Conservation (phyloP, 495 filamentous ascomycete species). For the Penicillium steckii region DNA sequence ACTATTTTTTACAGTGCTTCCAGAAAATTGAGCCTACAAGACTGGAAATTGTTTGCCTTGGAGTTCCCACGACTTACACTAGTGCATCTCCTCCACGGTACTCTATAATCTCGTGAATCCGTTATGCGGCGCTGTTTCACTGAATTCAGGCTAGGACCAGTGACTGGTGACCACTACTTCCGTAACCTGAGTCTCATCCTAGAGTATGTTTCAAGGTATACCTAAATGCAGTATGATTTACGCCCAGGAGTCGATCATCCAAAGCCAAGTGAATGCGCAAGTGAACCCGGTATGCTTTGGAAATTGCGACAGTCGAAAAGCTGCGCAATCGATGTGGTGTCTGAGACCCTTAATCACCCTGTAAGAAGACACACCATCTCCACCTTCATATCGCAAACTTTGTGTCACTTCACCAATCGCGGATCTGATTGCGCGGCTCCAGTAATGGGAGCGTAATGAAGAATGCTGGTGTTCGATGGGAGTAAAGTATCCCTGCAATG, state of each 20-base stretch:
- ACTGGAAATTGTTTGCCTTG: no score
- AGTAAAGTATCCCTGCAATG: slow-evolving; percentile 6
- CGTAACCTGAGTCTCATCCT: no score
- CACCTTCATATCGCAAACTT: background rate
- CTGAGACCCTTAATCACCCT: background rate
- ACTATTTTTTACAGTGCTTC: no score
- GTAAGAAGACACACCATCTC: background rate
- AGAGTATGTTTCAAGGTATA: background rate
- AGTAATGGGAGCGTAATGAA: slow-evolving; percentile 9
- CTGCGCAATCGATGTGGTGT: background rate
- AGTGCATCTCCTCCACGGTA: no score
- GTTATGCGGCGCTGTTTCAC: no score
- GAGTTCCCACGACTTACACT: no score
- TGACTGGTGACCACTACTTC: no score
- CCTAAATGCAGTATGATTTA: background rate
- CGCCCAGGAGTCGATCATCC: background rate
- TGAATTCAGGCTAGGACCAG: no score
- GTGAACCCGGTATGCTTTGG: background rate
- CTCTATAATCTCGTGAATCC: no score
- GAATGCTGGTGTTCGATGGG: slow-evolving; percentile 9
- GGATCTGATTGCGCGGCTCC: slow-evolving; percentile 15
- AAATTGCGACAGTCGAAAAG: background rate
- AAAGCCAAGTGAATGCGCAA: background rate
- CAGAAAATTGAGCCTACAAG: no score
- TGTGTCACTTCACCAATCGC: background rate